These are phyloP conservation scores for Crithidia thermophila DNA, from an alignment of 208 protist species.

Conservation along the genomic window DNA sequence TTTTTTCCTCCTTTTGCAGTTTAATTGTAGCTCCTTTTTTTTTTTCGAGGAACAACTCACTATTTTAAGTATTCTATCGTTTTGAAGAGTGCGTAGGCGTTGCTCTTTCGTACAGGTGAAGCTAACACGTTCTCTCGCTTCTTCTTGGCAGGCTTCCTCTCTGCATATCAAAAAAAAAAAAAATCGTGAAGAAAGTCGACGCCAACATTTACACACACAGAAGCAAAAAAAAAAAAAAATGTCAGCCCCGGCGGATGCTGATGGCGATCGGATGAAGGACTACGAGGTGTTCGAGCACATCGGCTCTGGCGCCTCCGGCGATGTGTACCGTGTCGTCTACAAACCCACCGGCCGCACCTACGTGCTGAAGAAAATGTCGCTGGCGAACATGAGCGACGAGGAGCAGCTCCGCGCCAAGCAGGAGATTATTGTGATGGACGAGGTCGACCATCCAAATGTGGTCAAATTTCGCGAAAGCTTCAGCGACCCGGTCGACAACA, in stretches of 20 bases:
- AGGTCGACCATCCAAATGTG: slow-evolving; percentile 89
- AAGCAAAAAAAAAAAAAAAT: background rate
- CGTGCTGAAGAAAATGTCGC: slow-evolving; percentile 87
- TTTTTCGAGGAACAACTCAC: too few relatives aligned
- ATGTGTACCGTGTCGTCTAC: slow-evolving; percentile 74
- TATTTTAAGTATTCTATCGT: too few relatives aligned
- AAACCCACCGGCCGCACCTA: slow-evolving; percentile 56
- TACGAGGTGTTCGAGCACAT: slow-evolving; percentile 76
- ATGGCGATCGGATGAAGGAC: slow-evolving; percentile 43
- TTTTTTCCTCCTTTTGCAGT: too few relatives aligned
- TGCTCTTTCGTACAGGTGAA: too few relatives aligned
- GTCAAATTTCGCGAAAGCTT: slow-evolving; percentile 91
- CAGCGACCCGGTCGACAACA: slow-evolving; percentile 41
- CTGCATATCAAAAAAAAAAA: too few relatives aligned
- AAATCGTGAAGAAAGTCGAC: too few relatives aligned
- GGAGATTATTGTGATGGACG: slow-evolving; percentile 91
- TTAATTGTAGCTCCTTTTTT: too few relatives aligned
- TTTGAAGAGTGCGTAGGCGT: too few relatives aligned
- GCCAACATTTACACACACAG: background rate
- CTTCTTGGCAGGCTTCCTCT: too few relatives aligned
- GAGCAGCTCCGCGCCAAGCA: slow-evolving; percentile 68
- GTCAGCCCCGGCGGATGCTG: slow-evolving; percentile 9
- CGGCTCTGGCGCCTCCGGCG: slow-evolving; percentile 66
- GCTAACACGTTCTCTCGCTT: too few relatives aligned
- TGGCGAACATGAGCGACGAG: slow-evolving; percentile 73